Conservation (phyloP, 176 grass and related monocot genomes). For the Microstegium vimineum region DNA sequence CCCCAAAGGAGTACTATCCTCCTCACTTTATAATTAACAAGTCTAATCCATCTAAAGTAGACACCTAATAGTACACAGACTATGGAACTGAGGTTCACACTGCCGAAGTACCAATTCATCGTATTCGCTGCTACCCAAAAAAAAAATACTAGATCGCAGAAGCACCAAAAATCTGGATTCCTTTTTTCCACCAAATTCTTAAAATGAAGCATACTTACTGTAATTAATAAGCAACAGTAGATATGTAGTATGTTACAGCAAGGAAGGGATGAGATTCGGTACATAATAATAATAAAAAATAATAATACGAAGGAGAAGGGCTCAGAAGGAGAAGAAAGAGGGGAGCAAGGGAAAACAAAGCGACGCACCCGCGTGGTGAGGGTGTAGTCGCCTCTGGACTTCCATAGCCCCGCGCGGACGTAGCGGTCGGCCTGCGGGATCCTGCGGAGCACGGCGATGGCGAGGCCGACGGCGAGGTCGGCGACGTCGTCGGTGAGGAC, state of each 20-base stretch:
- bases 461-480: slow-evolving; percentile 78
- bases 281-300: not conserved
- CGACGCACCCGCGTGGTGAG: slow-evolving; percentile 63
- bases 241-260: no score
- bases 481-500: slow-evolving; percentile 98
- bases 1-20: not conserved
- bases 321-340: not conserved
- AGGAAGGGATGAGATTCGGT: no score
- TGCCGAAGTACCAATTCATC: not conserved
- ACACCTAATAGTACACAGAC: not conserved
- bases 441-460: slow-evolving; percentile 61
- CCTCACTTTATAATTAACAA: no score
- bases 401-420: slow-evolving; percentile 59
- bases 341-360: not conserved
- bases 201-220: not conserved
- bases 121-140: not conserved
- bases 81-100: not conserved
- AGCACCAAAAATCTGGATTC: not conserved
- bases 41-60: not conserved
- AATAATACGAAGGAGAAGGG: no score
- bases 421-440: slow-evolving; percentile 57
- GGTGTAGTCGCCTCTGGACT: slow-evolving; percentile 34
- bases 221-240: no score
- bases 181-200: no score
- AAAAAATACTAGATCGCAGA: not conserved